These are phyloP conservation scores for Cyberlindnera amylophila DNA, from an alignment of 805 yeast species.

Conservation along the genomic window DNA sequence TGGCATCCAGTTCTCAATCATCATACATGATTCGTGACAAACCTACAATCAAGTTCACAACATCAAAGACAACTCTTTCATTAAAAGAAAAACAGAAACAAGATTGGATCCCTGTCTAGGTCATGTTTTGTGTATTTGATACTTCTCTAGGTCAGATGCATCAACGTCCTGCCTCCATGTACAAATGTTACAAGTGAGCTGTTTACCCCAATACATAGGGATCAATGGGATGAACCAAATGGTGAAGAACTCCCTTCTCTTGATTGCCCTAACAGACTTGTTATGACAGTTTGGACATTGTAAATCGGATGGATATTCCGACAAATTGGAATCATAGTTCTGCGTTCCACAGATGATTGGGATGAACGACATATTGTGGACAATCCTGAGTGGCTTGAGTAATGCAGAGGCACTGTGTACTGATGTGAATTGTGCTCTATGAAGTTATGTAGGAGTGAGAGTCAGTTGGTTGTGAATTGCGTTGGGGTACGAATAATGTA, in stretches of 20 bases:
- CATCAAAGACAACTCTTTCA: too few relatives aligned
- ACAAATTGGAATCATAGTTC: constrained; percentile 26
- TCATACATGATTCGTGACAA: too few relatives aligned
- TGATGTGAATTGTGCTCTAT: too few relatives aligned
- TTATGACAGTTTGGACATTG: constrained; percentile 61
- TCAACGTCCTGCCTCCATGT: constrained; percentile 42
- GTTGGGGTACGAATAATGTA: too few relatives aligned
- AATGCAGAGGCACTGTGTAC: not conserved
- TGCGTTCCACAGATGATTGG: constrained; percentile 32
- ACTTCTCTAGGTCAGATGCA: constrained; percentile 29
- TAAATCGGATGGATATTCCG: constrained; percentile 25
- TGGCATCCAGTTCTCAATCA: too few relatives aligned
- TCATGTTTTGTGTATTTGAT: constrained; percentile 12
- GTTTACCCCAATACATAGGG: constrained; percentile 50
- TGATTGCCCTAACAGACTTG: constrained; percentile 47
- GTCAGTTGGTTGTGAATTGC: too few relatives aligned
- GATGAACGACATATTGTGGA: constrained; percentile 11
- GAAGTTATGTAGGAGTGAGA: too few relatives aligned
- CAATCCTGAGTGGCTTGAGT: too few relatives aligned
- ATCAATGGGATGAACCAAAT: constrained; percentile 51
- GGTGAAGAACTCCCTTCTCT: constrained; percentile 50
- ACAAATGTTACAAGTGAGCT: constrained; percentile 48
- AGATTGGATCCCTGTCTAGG: too few relatives aligned
- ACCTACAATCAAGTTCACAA: too few relatives aligned
- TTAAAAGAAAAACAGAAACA: too few relatives aligned